phyloP scores from a whole-genome alignment of 2,329 filamentous ascomycete species.

The Cadophora gregata region DNA sequence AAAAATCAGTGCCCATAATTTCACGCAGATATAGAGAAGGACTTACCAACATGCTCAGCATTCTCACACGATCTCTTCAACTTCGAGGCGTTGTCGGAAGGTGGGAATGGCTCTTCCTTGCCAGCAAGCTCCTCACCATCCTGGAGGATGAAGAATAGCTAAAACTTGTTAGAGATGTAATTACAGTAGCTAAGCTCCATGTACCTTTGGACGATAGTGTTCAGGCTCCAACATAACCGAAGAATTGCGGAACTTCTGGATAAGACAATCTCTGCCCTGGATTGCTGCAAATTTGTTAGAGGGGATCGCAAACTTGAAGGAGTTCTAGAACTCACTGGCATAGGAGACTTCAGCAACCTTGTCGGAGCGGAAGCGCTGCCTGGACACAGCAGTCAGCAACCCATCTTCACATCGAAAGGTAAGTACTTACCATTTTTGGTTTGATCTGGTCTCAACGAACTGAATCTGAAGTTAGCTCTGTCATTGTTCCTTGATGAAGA shows the following conservation, averaged over 20 bases:
- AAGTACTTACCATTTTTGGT: constrained; percentile 67
- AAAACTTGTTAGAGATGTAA: constrained; percentile 34
- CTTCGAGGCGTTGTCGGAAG: constrained; percentile 84
- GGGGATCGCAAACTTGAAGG: constrained; percentile 9
- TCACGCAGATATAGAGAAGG: constrained; percentile 1
- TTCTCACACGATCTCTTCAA: constrained; percentile 88
- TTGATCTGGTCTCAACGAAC: constrained; percentile 75
- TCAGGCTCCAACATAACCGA: constrained; percentile 89
- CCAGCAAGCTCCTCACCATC: constrained; percentile 67
- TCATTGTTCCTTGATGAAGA: constrained; percentile 1
- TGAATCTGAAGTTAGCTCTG: constrained; percentile 45
- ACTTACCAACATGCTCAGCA: constrained; percentile 80
- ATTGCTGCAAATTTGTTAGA: constrained; percentile 64
- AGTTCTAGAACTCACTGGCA: constrained; percentile 69
- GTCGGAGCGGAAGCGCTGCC: constrained; percentile 82
- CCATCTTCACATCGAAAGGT: neutral
- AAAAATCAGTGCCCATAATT: neutral
- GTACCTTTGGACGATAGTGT: constrained; percentile 83
- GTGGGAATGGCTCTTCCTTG: constrained; percentile 76
- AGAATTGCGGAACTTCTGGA: constrained; percentile 96
- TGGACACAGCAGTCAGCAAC: constrained; percentile 1
- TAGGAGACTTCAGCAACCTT: constrained; percentile 93
- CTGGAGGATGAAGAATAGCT: constrained; percentile 61
- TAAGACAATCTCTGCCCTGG: constrained; percentile 87
- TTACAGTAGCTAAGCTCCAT: constrained; percentile 44